Percentiles rank a stretch among this genome's conserved stretches.
Evolutionary conservation across 352 stramenopile species (phyloP).

Genomic region (Blastocystis sp.): DNA sequence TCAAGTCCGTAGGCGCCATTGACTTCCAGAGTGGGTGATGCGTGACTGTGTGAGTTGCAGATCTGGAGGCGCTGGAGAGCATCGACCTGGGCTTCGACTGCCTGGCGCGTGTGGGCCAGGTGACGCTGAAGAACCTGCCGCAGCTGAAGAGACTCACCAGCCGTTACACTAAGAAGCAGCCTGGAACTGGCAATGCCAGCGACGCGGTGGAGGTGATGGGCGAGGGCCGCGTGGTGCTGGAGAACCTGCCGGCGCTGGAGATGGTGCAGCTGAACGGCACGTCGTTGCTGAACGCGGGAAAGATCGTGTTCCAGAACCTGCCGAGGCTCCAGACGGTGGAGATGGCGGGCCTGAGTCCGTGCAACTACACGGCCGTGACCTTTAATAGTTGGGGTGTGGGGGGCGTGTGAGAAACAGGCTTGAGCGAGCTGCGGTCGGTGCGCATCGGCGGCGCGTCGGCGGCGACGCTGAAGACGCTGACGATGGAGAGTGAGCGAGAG

Average conservation of each 20-base stretch:
- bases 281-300: background rate
- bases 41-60: background rate
- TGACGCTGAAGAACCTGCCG: background rate
- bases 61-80: background rate
- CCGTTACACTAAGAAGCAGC: background rate
- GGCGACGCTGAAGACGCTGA: too few species aligned
- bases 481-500: background rate
- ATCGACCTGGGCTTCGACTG: background rate
- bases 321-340: background rate
- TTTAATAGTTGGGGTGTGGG: background rate
- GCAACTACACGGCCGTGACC: background rate
- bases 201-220: too few species aligned
- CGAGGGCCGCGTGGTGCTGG: background rate
- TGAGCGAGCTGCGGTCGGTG: background rate
- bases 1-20: background rate
- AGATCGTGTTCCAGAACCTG: background rate
- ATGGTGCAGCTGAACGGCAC: background rate
- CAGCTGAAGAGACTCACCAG: background rate
- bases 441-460: background rate
- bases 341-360: background rate
- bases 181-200: background rate
- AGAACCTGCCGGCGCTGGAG: slow-evolving; percentile 2
- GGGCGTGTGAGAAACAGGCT: background rate
- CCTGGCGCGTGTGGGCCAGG: background rate
- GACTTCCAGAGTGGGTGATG: background rate